Conservation (phyloP, 2,329 filamentous ascomycete species). For the Pseudopithomyces chartarum region DNA sequence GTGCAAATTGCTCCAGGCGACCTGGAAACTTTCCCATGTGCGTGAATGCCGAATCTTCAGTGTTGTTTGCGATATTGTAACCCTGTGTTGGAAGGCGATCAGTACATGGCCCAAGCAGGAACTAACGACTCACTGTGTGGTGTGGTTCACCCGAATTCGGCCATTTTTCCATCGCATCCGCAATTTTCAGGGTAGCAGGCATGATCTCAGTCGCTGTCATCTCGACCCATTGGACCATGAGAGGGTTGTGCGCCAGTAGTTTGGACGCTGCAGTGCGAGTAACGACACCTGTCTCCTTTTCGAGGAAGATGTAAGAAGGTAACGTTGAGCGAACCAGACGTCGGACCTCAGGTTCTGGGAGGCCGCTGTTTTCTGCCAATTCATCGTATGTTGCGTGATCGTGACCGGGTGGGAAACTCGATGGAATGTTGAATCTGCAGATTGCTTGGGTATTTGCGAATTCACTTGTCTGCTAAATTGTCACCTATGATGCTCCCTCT, state of each 20-base stretch:
- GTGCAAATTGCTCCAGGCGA: conserved; percentile 1
- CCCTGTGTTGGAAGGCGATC: background rate
- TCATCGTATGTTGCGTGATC: conserved; percentile 5
- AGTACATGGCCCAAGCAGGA: background rate
- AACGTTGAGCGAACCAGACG: conserved; percentile 6
- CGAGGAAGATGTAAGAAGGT: conserved; percentile 7
- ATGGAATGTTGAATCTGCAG: conserved; percentile 12
- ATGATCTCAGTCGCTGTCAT: conserved; percentile 2
- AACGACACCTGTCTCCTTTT: conserved; percentile 3
- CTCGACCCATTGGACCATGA: conserved; percentile 5
- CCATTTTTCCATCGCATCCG: conserved; percentile 12
- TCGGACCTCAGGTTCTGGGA: conserved; percentile 1
- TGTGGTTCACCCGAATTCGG: conserved; percentile 8
- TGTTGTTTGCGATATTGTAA: conserved; percentile 6
- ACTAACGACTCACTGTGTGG: background rate
- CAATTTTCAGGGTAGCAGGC: conserved; percentile 2
- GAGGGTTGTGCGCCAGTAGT: background rate
- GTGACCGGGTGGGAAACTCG: background rate
- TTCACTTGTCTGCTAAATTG: background rate
- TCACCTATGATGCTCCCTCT: background rate
- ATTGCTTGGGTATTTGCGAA: conserved; percentile 8
- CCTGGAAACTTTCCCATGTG: conserved; percentile 6
- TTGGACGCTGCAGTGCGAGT: conserved; percentile 11
- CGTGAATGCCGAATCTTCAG: background rate
- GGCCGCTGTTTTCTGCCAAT: background rate